These are phyloP conservation scores for Microcos paniculata DNA, from an alignment of 345 rosid genomes.

Conservation along the genomic window DNA sequence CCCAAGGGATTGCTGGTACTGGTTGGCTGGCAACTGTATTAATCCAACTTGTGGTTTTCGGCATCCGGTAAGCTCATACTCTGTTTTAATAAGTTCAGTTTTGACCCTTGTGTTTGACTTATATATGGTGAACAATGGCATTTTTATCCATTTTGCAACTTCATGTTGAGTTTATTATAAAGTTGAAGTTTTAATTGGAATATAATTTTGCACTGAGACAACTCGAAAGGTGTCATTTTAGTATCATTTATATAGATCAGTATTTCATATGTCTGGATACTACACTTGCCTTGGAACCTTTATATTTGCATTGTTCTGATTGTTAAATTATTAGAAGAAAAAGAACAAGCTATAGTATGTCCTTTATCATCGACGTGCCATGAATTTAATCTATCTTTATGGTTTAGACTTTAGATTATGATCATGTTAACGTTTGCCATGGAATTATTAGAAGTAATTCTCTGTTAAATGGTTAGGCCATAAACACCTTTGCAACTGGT, in stretches of 20 bases:
- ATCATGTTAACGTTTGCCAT: background rate
- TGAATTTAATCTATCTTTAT: background rate
- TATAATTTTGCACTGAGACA: background rate
- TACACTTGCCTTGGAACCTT: background rate
- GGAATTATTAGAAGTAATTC: background rate
- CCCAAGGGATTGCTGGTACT: constrained; percentile 67
- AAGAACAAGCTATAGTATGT: background rate
- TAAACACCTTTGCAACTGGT: background rate
- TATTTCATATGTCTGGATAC: background rate
- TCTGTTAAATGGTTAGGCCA: background rate
- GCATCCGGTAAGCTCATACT: constrained; percentile 51
- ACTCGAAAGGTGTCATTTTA: background rate
- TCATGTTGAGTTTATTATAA: background rate
- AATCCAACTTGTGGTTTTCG: constrained; percentile 57
- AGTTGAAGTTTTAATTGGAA: background rate
- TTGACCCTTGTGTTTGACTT: background rate
- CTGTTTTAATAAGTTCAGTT: background rate
- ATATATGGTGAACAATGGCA: background rate
- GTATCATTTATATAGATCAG: background rate
- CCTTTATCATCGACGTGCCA: background rate
- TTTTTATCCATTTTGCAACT: background rate
- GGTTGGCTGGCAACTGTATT: constrained; percentile 65
- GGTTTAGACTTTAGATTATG: background rate
- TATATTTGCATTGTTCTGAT: background rate
- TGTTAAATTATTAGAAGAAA: background rate